Base-by-base conservation (phyloP, 352 stramenopile genomes). In the Blastocystis sp. region DNA sequence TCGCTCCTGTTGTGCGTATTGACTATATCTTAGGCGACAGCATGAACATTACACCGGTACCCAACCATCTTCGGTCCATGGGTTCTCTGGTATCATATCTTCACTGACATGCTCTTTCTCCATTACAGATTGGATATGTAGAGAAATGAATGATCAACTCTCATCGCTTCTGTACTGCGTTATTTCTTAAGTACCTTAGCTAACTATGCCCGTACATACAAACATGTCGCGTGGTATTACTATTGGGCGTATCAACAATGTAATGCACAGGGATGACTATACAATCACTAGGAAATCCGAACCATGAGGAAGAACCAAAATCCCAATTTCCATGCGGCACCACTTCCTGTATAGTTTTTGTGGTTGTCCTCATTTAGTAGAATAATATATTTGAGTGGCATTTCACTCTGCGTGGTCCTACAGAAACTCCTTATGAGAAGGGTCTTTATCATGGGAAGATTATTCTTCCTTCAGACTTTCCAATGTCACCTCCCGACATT, bases 371-470 rank as follows among this genome's bases (percentile, higher is more conserved):
- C n/a, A 64, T 68, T 2, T n/a, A 69, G 30, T 68, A 95, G 93
- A 93, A 92, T 73, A 95, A 96, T 90, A 95, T 96, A 91, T 96
- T 96, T 90, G 93, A 96, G 87, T 96, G 94, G 94, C 96, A 99
- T 90, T 99, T 99, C 91, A 98, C 96, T 13, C 95, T 99, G 76
- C 94, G 96, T n/a, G 97, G 97, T 16, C 95, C 97, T 3, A 93
- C 93, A 2, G 95, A 95, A 78, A 98, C 96, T 1, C 95, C 98
- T 78, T 99, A 98, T 91, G 94, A 97, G 75, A 96, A 95, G 20
- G 97, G 97, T 24, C 93, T 98, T 30, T 99, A 99, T 91, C 97
- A 99, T 91, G 97, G 97, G 4, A 94, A 95, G 47, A 99, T 99
- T 90, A 92, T 98, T 24, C 92, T 98, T 43, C 95, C 95, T 39